phyloP scores from a whole-genome alignment of 805 yeast genomes.

The Candida caryicola region DNA sequence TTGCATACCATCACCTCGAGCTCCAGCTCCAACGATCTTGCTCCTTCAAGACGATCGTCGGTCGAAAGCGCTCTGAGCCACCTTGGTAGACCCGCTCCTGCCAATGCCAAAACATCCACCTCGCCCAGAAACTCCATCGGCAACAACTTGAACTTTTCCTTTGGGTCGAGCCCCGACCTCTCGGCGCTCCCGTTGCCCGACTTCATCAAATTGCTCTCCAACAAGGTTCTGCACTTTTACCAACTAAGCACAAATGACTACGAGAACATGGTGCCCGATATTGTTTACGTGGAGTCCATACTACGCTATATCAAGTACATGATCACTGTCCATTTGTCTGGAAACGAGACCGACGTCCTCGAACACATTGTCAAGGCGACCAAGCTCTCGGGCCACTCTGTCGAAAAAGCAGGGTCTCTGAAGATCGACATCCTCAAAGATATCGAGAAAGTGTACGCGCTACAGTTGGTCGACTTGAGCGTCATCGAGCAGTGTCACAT shows the following conservation, averaged over 20 bases:
- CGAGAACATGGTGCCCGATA: slow-evolving; percentile 79
- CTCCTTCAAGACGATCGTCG: slow-evolving; percentile 6
- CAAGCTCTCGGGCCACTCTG: slow-evolving; percentile 13
- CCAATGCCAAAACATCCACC: slow-evolving; percentile 3
- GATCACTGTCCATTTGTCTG: slow-evolving; percentile 49
- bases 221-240: slow-evolving; percentile 28
- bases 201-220: slow-evolving; percentile 27
- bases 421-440: slow-evolving; percentile 43
- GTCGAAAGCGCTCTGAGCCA: background rate
- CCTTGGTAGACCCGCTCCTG: slow-evolving; percentile 1
- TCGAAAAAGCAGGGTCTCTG: slow-evolving; percentile 16
- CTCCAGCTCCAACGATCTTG: slow-evolving; percentile 33
- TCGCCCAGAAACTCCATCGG: slow-evolving; percentile 37
- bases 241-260: slow-evolving; percentile 49
- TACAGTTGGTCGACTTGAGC: slow-evolving; percentile 33
- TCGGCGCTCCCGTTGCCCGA: slow-evolving; percentile 30
- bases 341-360: slow-evolving; percentile 33
- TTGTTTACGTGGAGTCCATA: slow-evolving; percentile 71
- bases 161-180: slow-evolving; percentile 23
- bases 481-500: slow-evolving; percentile 56
- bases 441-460: slow-evolving; percentile 32
- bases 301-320: slow-evolving; percentile 62
- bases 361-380: slow-evolving; percentile 44
- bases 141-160: slow-evolving; percentile 22
- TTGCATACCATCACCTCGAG: slow-evolving; percentile 15